These are phyloP conservation scores for Zygnema circumcarinatum DNA, from an alignment of 139 green algal species.

Conservation along the genomic window DNA sequence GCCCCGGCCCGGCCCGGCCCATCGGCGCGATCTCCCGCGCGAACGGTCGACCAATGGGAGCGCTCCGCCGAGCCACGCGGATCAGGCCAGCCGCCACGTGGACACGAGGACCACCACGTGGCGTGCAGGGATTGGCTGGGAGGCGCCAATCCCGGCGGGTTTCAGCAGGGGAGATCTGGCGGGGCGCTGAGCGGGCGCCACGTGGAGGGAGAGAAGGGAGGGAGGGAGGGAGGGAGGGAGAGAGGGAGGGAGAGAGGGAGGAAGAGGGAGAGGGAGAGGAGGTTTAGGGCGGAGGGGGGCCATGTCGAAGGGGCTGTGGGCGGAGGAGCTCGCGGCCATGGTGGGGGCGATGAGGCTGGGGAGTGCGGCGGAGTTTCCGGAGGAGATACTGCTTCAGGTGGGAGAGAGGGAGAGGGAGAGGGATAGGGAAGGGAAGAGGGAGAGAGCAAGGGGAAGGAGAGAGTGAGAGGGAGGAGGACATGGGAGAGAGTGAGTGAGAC, in stretches of 20 bases:
- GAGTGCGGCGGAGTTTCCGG: not conserved
- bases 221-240: slow-evolving; percentile 3
- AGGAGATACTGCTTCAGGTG: slow-evolving; percentile 8
- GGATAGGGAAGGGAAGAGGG: not conserved
- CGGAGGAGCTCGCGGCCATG: not conserved
- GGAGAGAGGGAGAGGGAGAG: slow-evolving; percentile 6
- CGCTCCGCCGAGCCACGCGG: no score
- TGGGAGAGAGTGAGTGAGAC: slow-evolving; percentile 8
- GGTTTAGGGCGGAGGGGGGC: no score
- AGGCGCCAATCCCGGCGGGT: not conserved
- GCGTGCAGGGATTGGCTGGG: not conserved
- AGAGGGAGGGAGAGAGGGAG: slow-evolving; percentile 15
- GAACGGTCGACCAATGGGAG: no score
- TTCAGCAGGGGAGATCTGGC: not conserved
- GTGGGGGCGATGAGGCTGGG: not conserved
- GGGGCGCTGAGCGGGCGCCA: not conserved
- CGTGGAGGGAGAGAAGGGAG: not conserved
- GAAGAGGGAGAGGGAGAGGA: slow-evolving; percentile 11
- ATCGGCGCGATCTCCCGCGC: no score
- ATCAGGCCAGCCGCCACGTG: no score
- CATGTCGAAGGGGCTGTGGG: not conserved
- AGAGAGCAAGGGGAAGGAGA: no score
- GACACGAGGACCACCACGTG: no score
- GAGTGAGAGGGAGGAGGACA: slow-evolving; percentile 10
- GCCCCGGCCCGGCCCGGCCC: no score